Evolutionary conservation across 495 filamentous ascomycete species (phyloP), one percentile per base, ranked within the genome.

Genomic region (Sabuloglossum arenarium): DNA sequence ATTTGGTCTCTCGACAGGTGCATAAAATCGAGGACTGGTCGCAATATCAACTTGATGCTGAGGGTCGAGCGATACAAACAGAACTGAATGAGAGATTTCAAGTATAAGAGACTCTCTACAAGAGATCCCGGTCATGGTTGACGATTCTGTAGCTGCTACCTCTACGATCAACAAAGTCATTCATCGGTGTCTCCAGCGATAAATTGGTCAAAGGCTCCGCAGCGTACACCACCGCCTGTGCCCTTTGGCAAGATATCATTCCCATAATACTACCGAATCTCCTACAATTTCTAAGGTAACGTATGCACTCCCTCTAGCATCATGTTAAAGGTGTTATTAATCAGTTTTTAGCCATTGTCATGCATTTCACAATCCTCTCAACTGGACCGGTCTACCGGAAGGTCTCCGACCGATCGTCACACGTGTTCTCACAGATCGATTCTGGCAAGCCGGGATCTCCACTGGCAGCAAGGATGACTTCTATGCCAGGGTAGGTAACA

Each of bases 391-490:
- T 43, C 68, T 94, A n/a, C 80, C 88, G 11, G 68, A 71, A 34
- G 86, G 95, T 42, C 83, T 90, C 75, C 81, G 76, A 56, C 70
- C 73, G 11, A 79, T 95, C 16, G 81, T 95, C 29, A 78, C 78
- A 31, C 79, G 85, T 6, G 86, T 96, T 49, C 70, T 99, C 19
- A 94, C 88, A 1, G 91, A 99, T 69, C 83, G 91, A 25, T 97
- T 99, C 64, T 99, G 91, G 91, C 91, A 99, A 75, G 85, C 90
- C 16, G 91, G 91, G 16, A 99, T 99, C 42, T 96, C 91, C 0
- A 84, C 77, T 59, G 91, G 94, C 27, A 96, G 84, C 61, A 84
- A 88, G 61, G 91, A 97, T 54, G 88, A 95, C 32, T 99, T 99
- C 64, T 97, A 95, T 67, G 86, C 91, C 43, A 77, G 82, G 43